These are phyloP conservation scores for Gossypium anomalum DNA, from an alignment of 345 rosid species.

Conservation along the genomic window DNA sequence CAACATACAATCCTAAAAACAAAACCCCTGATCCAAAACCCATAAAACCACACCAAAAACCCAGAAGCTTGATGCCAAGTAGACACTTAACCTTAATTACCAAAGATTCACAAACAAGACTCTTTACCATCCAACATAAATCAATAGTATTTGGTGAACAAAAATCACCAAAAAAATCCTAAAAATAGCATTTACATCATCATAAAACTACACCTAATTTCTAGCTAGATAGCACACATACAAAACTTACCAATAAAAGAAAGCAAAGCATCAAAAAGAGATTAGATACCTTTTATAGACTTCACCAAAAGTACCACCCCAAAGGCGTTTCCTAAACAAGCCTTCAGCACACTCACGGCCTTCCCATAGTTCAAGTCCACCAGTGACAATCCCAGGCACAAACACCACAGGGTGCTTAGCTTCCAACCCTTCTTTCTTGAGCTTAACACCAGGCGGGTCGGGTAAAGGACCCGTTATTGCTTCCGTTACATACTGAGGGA, in stretches of 20 bases:
- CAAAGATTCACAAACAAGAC: background rate
- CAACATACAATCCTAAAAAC: background rate
- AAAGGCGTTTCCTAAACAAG: constrained; percentile 81
- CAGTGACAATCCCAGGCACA: constrained; percentile 92
- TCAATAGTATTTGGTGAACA: background rate
- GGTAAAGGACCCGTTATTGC: constrained; percentile 92
- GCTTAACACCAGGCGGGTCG: constrained; percentile 84
- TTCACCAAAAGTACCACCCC: constrained; percentile 99
- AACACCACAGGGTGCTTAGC: constrained; percentile 90
- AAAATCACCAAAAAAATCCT: background rate
- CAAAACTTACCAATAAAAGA: background rate
- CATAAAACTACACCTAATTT: background rate
- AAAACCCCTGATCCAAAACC: background rate
- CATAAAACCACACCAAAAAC: background rate
- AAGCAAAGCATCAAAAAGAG: constrained; percentile 8
- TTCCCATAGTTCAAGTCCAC: constrained; percentile 96
- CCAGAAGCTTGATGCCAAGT: background rate
- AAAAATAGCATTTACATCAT: background rate
- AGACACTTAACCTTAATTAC: background rate
- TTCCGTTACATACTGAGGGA: constrained; percentile 83
- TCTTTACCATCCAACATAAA: background rate
- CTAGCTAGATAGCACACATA: background rate
- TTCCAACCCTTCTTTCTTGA: constrained; percentile 71
- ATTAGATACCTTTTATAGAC: constrained; percentile 71
- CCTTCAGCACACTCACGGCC: constrained; percentile 88